Evolutionary conservation across 768 basidiomycete species (phyloP).

Genomic region (Amanita exitialis): DNA sequence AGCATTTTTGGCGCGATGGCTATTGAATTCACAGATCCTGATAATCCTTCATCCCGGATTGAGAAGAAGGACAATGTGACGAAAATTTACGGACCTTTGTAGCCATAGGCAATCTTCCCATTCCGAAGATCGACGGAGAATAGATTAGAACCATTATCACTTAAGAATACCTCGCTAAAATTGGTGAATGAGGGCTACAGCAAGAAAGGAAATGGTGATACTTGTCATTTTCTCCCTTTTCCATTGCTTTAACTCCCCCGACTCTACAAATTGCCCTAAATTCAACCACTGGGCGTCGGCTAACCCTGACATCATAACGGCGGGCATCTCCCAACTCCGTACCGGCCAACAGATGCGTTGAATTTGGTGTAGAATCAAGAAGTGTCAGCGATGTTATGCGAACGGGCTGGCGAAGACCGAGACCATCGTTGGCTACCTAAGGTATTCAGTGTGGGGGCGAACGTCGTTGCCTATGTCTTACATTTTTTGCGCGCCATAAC

Average conservation of each 20-base stretch:
- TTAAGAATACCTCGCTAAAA: constrained; percentile 56
- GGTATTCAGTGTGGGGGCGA: not conserved
- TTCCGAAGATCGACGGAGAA: constrained; percentile 62
- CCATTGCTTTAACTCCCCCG: constrained; percentile 50
- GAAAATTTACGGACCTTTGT: constrained; percentile 39
- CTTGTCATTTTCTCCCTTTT: constrained; percentile 56
- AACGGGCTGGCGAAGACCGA: constrained; percentile 71
- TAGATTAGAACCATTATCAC: constrained; percentile 56
- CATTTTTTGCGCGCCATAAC: constrained; percentile 81
- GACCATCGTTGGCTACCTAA: constrained; percentile 62
- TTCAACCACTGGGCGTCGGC: constrained; percentile 55
- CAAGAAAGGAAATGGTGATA: not conserved
- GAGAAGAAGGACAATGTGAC: not conserved
- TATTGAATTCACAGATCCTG: constrained; percentile 60
- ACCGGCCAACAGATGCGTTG: constrained; percentile 55
- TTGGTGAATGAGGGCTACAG: constrained; percentile 2
- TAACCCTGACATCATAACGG: constrained; percentile 67
- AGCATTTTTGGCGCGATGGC: constrained; percentile 44
- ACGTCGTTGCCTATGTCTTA: constrained; percentile 18
- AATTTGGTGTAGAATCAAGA: constrained; percentile 27
- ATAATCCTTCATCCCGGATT: constrained; percentile 37
- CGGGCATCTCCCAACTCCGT: constrained; percentile 67
- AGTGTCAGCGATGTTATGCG: constrained; percentile 63
- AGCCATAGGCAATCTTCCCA: constrained; percentile 53
- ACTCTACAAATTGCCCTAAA: constrained; percentile 52